Evolutionary conservation across 805 yeast species (phyloP), one percentile per base, ranked within the genome.

Genomic region (Zygosaccharomyces kombuchaensis): DNA sequence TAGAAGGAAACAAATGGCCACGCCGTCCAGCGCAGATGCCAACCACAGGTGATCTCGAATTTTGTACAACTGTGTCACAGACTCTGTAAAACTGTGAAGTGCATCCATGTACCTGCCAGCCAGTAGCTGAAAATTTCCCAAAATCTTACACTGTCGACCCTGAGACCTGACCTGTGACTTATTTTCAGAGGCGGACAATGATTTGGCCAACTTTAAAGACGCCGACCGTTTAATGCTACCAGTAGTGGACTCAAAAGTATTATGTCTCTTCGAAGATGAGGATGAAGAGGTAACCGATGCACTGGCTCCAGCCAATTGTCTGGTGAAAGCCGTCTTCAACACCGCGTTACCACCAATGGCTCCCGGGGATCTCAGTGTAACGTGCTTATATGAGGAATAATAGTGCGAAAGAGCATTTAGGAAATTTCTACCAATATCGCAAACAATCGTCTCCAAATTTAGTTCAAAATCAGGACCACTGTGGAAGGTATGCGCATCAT

Each of bases 41-140:
- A 87, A 72, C 98, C 98, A 93, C 7, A 93, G 68, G 56, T 77
- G 76, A 61, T 93, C 99, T 41, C 80, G 80, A 2, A 82, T 71
- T 9, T 77, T 71, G 48, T 78, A 80, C 44, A 88, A 66, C 19
- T 75, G 67, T 2, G 69, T 57, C 1, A 84, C 73, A 0, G 96
- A 82, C 34, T 89, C 96, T n/a, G 82, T 76, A 55, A 89, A 82
- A 47, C 81, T 80, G 19, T 73, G 70, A 44, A 90, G 60, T 0
- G 97, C 95, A 46, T 81, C 86, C 12, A 72, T 61, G 36, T 84
- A 73, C 43, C 85, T 78, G 1, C 99, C 99, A 0, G 96, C 84
- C 38, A 93, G 65, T 10, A 93, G 69, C 57, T 79, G 82, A 53
- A 91, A 78, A 54, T 83, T 83, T 0, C 88, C 98, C 56, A 82